Evolutionary conservation across 164 flowering plant species (phyloP).

Genomic region (Vitis labrusca): DNA sequence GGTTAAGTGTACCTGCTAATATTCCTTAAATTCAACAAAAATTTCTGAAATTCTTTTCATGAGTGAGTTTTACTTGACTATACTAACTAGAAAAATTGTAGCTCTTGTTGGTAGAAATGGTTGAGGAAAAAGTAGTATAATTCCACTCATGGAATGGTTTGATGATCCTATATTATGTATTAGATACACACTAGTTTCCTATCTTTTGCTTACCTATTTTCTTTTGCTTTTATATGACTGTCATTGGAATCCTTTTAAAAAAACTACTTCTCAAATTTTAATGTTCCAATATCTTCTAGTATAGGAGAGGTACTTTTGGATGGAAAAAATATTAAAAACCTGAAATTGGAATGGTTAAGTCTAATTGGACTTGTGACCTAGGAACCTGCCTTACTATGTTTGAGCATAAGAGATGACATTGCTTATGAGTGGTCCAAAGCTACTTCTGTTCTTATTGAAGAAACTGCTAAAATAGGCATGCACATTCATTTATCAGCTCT

Average conservation of each 20-base stretch:
- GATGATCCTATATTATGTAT: slow-evolving; percentile 97
- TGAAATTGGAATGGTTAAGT: slow-evolving; percentile 84
- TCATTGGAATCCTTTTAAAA: background rate
- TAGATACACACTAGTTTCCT: background rate
- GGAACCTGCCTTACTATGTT: slow-evolving; percentile 94
- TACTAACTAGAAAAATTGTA: slow-evolving; percentile 90
- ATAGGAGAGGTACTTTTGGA: slow-evolving; percentile 97
- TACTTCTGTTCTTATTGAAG: slow-evolving; percentile 86
- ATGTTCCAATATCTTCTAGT: slow-evolving; percentile 19
- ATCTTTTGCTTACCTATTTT: background rate
- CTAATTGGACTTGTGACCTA: slow-evolving; percentile 95
- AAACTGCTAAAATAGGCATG: slow-evolving; percentile 97
- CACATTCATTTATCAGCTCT: slow-evolving; percentile 92
- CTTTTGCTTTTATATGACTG: background rate
- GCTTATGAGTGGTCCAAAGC: slow-evolving; percentile 81
- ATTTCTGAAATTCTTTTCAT: slow-evolving; percentile 76
- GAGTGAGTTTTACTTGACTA: slow-evolving; percentile 91
- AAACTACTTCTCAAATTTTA: background rate
- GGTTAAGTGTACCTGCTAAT: slow-evolving; percentile 27
- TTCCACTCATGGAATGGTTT: slow-evolving; percentile 97
- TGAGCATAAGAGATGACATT: slow-evolving; percentile 92
- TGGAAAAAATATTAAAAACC: slow-evolving; percentile 87
- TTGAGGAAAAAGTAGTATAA: slow-evolving; percentile 97
- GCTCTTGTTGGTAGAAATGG: slow-evolving; percentile 99
- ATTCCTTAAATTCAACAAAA: too few species aligned